Evolutionary conservation across 1,284 basidiomycete species (phyloP), one percentile per base, ranked within the genome.

Genomic region (Tylopilus orsonianus): DNA sequence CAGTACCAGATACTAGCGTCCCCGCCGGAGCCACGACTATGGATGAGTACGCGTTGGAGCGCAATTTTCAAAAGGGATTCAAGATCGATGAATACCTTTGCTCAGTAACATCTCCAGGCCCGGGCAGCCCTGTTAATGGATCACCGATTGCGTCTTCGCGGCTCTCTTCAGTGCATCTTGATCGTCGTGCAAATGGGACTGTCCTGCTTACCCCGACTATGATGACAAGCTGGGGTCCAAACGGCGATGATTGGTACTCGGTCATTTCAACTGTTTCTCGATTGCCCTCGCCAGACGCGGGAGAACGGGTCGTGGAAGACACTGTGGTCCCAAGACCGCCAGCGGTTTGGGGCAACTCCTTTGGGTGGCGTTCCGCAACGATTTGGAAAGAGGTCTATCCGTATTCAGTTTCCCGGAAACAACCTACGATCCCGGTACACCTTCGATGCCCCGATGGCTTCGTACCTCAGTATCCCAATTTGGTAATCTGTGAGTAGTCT

Each of bases 71-170:
- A 12, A 37, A 50, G 32, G 42, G 19, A 16, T 20, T 19, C 36
- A 75, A 82, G 53, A 62, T 85, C 19, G 80, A 81, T 34, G 84
- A 87, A 56, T 87, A 75, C 57, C 60, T 72, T 10, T 90, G 83
- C 81, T 84, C 85, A 5, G 71, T 82, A 16, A 80, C 83, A 5
- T 86, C 86, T 12, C 66, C 62, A 2, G 84, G 83, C 5, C 85
- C 85, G 22, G 70, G 66, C 18, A 75, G 77, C 56, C 68, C 68
- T 46, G 64, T 70, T 33, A 57, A 64, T 24, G 60, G 68, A 33
- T 74, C 72, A 9, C 61, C 66, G 8, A 49, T 65, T 16, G 66
- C 70, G 2, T 72, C 69, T 64, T 63, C 64, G 55, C 70, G 61
- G 37, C 62, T 73, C 24, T 44, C 62, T 70, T 40, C 81, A 7